Percentiles rank a stretch among this genome's conserved stretches.
Evolutionary conservation across 2,329 filamentous ascomycete species (phyloP).

Genomic region (Aspergillus latus): DNA sequence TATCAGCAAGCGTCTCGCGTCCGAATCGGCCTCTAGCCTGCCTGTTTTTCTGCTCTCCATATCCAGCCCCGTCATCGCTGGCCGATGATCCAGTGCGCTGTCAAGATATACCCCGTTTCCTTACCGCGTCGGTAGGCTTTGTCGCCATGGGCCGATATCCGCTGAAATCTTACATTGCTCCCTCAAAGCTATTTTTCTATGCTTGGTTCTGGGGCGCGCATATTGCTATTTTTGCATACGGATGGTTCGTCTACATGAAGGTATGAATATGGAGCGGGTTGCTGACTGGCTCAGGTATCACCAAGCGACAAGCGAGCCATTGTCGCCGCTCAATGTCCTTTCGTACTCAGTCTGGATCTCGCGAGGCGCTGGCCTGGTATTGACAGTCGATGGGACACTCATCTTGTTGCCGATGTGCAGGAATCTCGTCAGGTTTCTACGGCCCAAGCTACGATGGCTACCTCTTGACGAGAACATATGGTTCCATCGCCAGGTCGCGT

Average conservation of each 20-base stretch:
- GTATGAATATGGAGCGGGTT: background rate
- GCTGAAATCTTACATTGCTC: constrained; percentile 60
- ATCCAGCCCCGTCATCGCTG: constrained; percentile 26
- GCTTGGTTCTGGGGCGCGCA: constrained; percentile 78
- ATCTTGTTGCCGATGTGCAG: constrained; percentile 94
- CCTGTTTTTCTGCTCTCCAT: background rate
- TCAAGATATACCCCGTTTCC: constrained; percentile 10
- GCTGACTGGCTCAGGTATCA: constrained; percentile 64
- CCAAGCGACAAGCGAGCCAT: constrained; percentile 65
- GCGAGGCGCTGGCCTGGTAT: constrained; percentile 81
- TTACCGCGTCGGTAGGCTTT: constrained; percentile 1
- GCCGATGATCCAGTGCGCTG: constrained; percentile 21
- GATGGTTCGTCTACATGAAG: constrained; percentile 66
- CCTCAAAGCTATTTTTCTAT: constrained; percentile 74
- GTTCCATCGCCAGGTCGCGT: constrained; percentile 95
- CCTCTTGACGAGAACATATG: constrained; percentile 96
- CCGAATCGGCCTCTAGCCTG: background rate
- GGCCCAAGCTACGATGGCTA: constrained; percentile 83
- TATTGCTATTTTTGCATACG: constrained; percentile 73
- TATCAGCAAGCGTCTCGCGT: background rate
- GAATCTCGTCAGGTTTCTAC: constrained; percentile 77
- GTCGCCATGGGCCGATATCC: constrained; percentile 48
- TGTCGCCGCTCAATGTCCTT: constrained; percentile 77
- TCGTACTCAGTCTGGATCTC: constrained; percentile 94
- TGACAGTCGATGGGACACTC: constrained; percentile 80